phyloP scores from a whole-genome alignment of 179 eudicot species.

The Gypsophila paniculata region DNA sequence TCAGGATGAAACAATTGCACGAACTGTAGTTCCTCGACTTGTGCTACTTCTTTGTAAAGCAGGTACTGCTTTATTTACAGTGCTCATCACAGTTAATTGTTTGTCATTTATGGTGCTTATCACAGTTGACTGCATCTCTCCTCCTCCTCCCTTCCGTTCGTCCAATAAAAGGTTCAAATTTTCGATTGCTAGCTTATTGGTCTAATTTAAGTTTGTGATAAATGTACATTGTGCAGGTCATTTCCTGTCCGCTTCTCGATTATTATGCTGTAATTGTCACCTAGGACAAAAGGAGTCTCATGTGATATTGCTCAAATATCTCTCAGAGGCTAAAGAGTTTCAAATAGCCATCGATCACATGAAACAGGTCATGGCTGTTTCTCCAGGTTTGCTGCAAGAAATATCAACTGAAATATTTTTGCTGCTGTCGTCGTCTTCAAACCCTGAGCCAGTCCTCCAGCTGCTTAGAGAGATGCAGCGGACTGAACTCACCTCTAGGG shows the following conservation, averaged over 20 bases:
- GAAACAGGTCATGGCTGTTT: constrained; percentile 38
- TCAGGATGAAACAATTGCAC: constrained; percentile 46
- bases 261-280: constrained; percentile 39
- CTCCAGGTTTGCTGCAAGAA: constrained; percentile 39
- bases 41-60: constrained; percentile 55
- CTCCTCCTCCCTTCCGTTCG: too few relatives aligned
- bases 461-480: constrained; percentile 38
- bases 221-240: constrained; percentile 47
- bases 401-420: constrained; percentile 40
- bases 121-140: not conserved
- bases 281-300: constrained; percentile 40
- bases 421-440: constrained; percentile 47
- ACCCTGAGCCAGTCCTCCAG: constrained; percentile 42
- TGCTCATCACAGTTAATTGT: not conserved
- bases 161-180: not conserved
- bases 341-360: constrained; percentile 49
- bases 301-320: constrained; percentile 48
- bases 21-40: constrained; percentile 37
- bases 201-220: constrained; percentile 9
- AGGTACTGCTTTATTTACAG: constrained; percentile 37
- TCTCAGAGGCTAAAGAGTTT: constrained; percentile 48
- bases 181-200: not conserved
- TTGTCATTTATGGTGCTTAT: constrained; percentile 4
- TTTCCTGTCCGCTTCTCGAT: constrained; percentile 41
- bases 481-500: constrained; percentile 16